Evolutionary conservation across 2,329 filamentous ascomycete genomes (phyloP).

Genomic region (Westerdykella aurantiaca): DNA sequence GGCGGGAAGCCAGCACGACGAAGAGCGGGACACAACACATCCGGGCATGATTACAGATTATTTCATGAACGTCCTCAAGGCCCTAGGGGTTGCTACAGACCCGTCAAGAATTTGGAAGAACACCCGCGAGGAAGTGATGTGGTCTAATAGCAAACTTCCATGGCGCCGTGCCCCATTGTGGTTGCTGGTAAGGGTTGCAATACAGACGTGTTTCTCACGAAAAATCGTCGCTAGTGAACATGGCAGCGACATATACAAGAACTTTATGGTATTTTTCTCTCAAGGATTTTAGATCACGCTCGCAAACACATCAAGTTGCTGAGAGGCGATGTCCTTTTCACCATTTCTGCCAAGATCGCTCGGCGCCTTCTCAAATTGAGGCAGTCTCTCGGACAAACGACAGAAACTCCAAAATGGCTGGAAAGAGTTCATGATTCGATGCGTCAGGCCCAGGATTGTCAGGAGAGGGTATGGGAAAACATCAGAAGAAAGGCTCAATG

Average conservation of each 20-base stretch:
- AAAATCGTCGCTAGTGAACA: slow-evolving; percentile 32
- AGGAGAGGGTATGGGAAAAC: slow-evolving; percentile 11
- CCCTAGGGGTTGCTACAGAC: slow-evolving; percentile 30
- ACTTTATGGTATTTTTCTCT: slow-evolving; percentile 47
- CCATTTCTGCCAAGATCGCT: slow-evolving; percentile 16
- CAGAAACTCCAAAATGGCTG: slow-evolving; percentile 5
- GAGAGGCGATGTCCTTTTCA: slow-evolving; percentile 7
- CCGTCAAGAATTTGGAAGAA: slow-evolving; percentile 43
- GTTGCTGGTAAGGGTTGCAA: slow-evolving; percentile 50
- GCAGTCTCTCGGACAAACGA: slow-evolving; percentile 4
- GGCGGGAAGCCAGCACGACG: slow-evolving; percentile 29
- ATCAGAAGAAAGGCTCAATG: background rate
- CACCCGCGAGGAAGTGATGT: slow-evolving; percentile 52
- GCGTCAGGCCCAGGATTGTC: slow-evolving; percentile 4
- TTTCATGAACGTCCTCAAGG: slow-evolving; percentile 38
- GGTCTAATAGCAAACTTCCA: slow-evolving; percentile 31
- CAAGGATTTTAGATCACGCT: slow-evolving; percentile 28
- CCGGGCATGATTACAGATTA: slow-evolving; percentile 51
- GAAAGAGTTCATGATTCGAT: background rate
- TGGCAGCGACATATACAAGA: slow-evolving; percentile 45
- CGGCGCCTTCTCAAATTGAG: slow-evolving; percentile 21
- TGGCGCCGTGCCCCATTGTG: slow-evolving; percentile 53
- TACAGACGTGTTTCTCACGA: slow-evolving; percentile 38
- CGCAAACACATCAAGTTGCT: slow-evolving; percentile 1
- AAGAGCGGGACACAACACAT: slow-evolving; percentile 46